Evolutionary conservation across 2,329 filamentous ascomycete species (phyloP), one percentile per base, ranked within the genome.

Genomic region (Stagonosporopsis rhizophila): DNA sequence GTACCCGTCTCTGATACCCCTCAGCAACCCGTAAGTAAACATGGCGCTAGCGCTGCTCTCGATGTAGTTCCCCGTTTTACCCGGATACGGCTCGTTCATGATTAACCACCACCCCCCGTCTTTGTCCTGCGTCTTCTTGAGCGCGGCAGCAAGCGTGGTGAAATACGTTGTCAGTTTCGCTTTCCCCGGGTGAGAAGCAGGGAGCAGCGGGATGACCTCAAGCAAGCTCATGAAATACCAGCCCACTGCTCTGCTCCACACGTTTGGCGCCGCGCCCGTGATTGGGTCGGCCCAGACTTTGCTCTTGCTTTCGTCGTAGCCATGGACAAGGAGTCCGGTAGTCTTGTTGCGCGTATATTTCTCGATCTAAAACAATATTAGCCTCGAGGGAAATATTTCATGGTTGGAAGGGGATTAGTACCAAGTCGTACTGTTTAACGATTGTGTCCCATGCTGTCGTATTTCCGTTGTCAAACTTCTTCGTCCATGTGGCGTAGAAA

Each of bases 31-130:
- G 51, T 62, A 66, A n/a, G 62, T 57, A 27, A 69, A 69, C 67
- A 86, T 84, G 1, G 82, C 83, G 3, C 79, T 79, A n/a, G 78
- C 83, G 22, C 82, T 83, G 27, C 80, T 82, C 72, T 87, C 82
- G 42, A 86, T 79, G 65, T 83, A 87, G 65, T 87, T 86, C 0
- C 82, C 83, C 44, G 77, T 62, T 17, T 40, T 59, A 4, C 65
- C 64, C 1, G 65, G 76, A 48, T 81, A 79, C 17, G 75, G 67
- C 56, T 78, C 74, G 56, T 77, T 78, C 77, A 85, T 82, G 35
- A 85, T 74, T 46, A 84, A 70, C 81, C 83, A 85, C 82, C 83
- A 86, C 2, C 80, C 82, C 0, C 82, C 81, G 1, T 67, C 71
- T 0, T 61, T 58, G 48, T 81, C 78, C 14, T 77, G 77, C 0